A percentile compares a stretch with the other conserved stretches of the same genome.
phyloP scores from a whole-genome alignment of 1,284 basidiomycete species.

The Moniliella sp. region DNA sequence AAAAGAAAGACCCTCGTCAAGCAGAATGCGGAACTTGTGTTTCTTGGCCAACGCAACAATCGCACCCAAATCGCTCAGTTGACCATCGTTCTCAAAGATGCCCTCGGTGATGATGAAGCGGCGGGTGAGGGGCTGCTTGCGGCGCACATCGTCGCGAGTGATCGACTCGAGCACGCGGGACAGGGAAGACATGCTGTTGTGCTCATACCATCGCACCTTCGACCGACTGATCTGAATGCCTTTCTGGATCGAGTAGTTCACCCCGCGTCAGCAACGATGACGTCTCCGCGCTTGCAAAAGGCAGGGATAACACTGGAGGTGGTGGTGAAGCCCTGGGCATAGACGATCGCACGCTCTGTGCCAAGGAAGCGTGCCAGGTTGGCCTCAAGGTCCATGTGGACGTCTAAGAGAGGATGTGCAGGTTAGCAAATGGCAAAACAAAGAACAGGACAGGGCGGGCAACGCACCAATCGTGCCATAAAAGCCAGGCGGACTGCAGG shows the following conservation, averaged over 20 bases:
- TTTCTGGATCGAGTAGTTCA: conserved; percentile 87
- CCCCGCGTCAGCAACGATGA: conserved; percentile 87
- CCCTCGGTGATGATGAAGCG: conserved; percentile 93
- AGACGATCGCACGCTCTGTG: conserved; percentile 68
- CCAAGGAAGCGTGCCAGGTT: conserved; percentile 77
- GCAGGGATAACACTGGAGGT: conserved; percentile 84
- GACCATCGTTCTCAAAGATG: conserved; percentile 81
- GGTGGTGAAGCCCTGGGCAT: conserved; percentile 79
- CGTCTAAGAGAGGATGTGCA: conserved; percentile 43
- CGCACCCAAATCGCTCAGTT: conserved; percentile 69
- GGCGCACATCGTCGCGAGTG: conserved; percentile 67
- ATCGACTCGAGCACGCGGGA: conserved; percentile 64
- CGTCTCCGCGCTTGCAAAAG: conserved; percentile 89
- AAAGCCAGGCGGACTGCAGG: conserved; percentile 88
- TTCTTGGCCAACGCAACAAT: conserved; percentile 81
- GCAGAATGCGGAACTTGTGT: conserved; percentile 81
- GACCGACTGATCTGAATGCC: conserved; percentile 88
- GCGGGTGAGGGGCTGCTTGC: conserved; percentile 57
- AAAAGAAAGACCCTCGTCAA: conserved; percentile 84
- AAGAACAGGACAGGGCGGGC: not conserved
- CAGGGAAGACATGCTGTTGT: conserved; percentile 74
- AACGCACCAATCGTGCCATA: conserved; percentile 72
- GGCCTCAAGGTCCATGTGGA: conserved; percentile 68
- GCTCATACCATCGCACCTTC: conserved; percentile 81
- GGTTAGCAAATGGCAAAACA: no score